Evolutionary conservation across 768 basidiomycete genomes (phyloP).

Genomic region (Suillus fuscotomentosus): DNA sequence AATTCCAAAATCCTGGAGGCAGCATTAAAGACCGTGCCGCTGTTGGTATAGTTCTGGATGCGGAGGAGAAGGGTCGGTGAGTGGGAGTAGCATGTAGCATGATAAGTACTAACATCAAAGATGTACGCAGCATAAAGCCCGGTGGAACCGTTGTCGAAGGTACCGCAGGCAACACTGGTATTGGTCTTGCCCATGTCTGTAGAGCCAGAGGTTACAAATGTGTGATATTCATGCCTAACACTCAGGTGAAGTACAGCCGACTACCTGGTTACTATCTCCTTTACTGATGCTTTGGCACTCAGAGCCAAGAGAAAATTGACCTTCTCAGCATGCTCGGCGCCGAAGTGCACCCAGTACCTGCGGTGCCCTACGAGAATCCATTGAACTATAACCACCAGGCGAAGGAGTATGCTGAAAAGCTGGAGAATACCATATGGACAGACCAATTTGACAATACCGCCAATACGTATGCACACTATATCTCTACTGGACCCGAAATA

Average conservation of each 20-base stretch:
- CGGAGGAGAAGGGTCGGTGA: constrained; percentile 80
- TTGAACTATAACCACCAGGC: constrained; percentile 98
- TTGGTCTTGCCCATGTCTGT: constrained; percentile 94
- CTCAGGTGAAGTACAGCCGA: constrained; percentile 52
- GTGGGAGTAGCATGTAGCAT: constrained; percentile 23
- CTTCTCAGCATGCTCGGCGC: constrained; percentile 96
- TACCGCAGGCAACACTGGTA: constrained; percentile 97
- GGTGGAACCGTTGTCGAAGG: constrained; percentile 99
- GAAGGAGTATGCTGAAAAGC: constrained; percentile 72
- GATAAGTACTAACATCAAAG: background rate
- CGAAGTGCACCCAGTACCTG: constrained; percentile 94
- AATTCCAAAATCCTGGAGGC: constrained; percentile 98
- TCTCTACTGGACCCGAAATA: constrained; percentile 93
- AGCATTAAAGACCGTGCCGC: constrained; percentile 98
- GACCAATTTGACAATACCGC: constrained; percentile 98
- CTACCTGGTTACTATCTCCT: background rate
- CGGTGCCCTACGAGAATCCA: constrained; percentile 94
- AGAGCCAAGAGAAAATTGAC: constrained; percentile 99
- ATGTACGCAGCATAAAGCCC: constrained; percentile 60
- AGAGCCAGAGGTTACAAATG: constrained; percentile 92
- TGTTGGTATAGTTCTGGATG: constrained; percentile 80
- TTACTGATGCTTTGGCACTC: background rate
- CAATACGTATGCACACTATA: constrained; percentile 86
- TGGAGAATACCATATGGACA: constrained; percentile 90
- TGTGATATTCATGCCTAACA: constrained; percentile 99